Conservation (phyloP, 495 filamentous ascomycete genomes). For the Penicillium mononematosum region DNA sequence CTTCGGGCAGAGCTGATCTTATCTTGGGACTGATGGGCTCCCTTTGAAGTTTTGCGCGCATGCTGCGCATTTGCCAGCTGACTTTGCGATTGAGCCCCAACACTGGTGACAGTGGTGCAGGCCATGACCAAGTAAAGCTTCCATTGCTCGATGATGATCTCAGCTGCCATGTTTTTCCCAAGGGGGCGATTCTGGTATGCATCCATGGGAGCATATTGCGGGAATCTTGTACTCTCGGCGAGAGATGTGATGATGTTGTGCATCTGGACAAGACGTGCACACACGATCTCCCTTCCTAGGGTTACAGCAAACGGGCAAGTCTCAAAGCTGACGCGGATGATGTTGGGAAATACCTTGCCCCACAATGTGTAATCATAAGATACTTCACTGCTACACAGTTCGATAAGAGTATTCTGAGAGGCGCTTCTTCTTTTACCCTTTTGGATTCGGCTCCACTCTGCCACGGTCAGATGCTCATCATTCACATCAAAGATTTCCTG, state of each 20-base stretch:
- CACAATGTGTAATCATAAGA: constrained; percentile 93
- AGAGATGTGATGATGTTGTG: constrained; percentile 75
- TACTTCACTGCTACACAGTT: constrained; percentile 92
- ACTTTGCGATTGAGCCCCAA: constrained; percentile 64
- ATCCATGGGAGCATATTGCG: constrained; percentile 59
- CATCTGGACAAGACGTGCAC: constrained; percentile 87
- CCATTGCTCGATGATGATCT: constrained; percentile 94
- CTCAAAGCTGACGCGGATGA: constrained; percentile 87
- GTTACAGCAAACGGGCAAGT: constrained; percentile 87
- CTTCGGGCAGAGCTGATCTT: constrained; percentile 85
- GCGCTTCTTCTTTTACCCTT: constrained; percentile 85
- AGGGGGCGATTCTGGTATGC: constrained; percentile 39
- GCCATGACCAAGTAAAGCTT: constrained; percentile 97
- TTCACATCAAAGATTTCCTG: constrained; percentile 86
- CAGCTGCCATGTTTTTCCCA: constrained; percentile 70
- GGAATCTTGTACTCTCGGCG: constrained; percentile 67
- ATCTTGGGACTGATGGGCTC: constrained; percentile 63
- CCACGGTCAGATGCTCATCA: constrained; percentile 87
- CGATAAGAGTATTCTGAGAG: constrained; percentile 80
- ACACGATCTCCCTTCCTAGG: constrained; percentile 86
- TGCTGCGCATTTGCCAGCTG: constrained; percentile 69
- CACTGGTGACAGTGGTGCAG: constrained; percentile 88
- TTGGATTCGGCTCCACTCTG: constrained; percentile 88
- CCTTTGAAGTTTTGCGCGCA: constrained; percentile 78
- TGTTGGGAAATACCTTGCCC: constrained; percentile 96